Base-by-base conservation (phyloP, 2,329 filamentous ascomycete genomes). In the Colletotrichum euphorbiae region DNA sequence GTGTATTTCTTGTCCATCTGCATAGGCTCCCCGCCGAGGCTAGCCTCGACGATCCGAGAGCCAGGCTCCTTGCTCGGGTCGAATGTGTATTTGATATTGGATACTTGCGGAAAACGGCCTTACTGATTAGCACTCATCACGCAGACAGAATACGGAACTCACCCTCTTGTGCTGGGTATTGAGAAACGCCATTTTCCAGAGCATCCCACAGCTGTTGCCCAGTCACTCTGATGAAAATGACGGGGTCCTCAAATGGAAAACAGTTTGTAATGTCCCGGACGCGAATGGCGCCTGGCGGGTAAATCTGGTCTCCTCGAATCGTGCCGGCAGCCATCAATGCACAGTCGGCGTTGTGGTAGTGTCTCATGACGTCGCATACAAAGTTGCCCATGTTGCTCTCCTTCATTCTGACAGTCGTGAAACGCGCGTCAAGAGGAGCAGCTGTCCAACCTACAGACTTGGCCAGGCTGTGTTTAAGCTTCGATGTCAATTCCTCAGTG, bases 301-400 rank as follows among this genome's bases (percentile, higher is more conserved):
- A 97, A 36, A 97, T 90, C 77, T 96, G 93, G 75, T 97, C 94
- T 1, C 93, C 94, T 13, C 94, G 88, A 60, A 97, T 93, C 0
- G 94, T 97, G 0, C 94, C 94, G 0, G 91, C 87, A 0, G 92
- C 93, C 90, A 97, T 96, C 70, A 97, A 84, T 33, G 89, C 88
- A 75, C 93, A 97, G 73, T 97, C 94, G 0, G 92, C 90, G 5
- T 84, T 81, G 76, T 97, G 93, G 75, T 97, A 91, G 69, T 89
- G 89, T 7, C 93, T 87, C 93, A 97, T 97, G 24, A 98, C 85
- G 76, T 98, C 94, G 78, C 92, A 96, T 3, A 97, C 91, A 77
- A 97, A 97, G 78, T 97, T 97, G 1, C 92, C 93, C 13, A 97
- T 81, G 75, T 97, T 98, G 62, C 91, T 93, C 78, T 97, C 94